These are phyloP conservation scores for Achaetomiella virescens DNA, from an alignment of 495 filamentous ascomycete species.

Conservation along the genomic window DNA sequence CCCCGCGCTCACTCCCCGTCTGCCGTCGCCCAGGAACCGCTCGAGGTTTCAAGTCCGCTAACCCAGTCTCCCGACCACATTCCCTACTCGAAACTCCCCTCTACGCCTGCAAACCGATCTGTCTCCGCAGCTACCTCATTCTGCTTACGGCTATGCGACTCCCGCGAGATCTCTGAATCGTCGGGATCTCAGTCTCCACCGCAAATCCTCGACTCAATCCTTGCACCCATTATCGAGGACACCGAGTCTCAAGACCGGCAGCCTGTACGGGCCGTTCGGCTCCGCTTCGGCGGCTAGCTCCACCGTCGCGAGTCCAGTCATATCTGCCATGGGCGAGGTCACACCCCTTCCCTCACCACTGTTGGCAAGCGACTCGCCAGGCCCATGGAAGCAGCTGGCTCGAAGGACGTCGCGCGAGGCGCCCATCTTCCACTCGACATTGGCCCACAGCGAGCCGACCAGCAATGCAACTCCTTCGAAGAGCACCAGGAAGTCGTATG, in stretches of 20 bases:
- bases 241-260: conserved; percentile 40
- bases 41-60: conserved; percentile 13
- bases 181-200: conserved; percentile 26
- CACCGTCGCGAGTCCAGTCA: conserved; percentile 51
- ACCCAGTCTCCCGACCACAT: conserved; percentile 16
- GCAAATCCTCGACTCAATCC: conserved; percentile 37
- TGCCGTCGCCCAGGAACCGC: conserved; percentile 2
- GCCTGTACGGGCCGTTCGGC: conserved; percentile 29
- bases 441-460: conserved; percentile 37
- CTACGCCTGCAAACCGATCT: conserved; percentile 34
- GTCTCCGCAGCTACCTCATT: conserved; percentile 23
- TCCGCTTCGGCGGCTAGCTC: conserved; percentile 39
- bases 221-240: conserved; percentile 41
- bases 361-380: conserved; percentile 63
- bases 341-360: conserved; percentile 91
- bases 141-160: conserved; percentile 17
- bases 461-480: conserved; percentile 41
- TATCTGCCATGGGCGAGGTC: conserved; percentile 80
- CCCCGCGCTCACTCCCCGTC: conserved; percentile 3
- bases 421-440: background rate
- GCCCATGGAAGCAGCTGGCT: conserved; percentile 52
- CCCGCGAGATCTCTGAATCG: conserved; percentile 26
- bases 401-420: conserved; percentile 36
- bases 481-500: conserved; percentile 48
- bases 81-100: conserved; percentile 17